Percentiles rank a stretch among this genome's conserved stretches.
Conservation (phyloP, 1,139 yeast genomes). For the Taphrina deformans region DNA sequence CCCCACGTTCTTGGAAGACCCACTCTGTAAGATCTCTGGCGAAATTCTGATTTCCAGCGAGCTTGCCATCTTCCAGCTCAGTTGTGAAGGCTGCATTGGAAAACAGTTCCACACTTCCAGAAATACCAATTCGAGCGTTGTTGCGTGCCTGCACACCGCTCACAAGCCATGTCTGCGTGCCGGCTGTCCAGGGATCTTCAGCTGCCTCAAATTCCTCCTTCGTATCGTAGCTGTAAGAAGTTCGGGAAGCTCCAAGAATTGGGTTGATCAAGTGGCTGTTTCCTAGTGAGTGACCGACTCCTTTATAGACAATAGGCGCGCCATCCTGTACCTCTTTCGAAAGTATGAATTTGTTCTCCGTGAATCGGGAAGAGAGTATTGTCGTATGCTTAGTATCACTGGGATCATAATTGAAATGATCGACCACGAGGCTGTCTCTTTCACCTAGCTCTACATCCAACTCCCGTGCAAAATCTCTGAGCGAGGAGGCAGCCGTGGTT, state of each 20-base stretch:
- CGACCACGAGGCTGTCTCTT: conserved; percentile 63
- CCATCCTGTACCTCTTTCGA: conserved; percentile 35
- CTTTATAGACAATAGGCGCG: conserved; percentile 46
- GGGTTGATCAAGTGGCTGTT: conserved; percentile 71
- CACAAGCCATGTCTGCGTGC: conserved; percentile 72
- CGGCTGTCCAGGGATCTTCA: conserved; percentile 66
- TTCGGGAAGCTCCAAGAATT: conserved; percentile 63
- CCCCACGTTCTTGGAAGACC: conserved; percentile 70
- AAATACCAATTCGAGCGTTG: conserved; percentile 79
- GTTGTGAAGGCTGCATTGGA: conserved; percentile 41
- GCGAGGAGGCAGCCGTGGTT: conserved; percentile 63
- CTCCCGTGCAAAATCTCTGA: conserved; percentile 69
- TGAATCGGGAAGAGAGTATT: conserved; percentile 28
- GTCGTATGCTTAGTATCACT: conserved; percentile 31
- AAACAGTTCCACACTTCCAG: conserved; percentile 65
- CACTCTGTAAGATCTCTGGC: conserved; percentile 63
- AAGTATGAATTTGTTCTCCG: conserved; percentile 31
- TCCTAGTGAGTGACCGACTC: conserved; percentile 58
- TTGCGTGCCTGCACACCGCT: conserved; percentile 81
- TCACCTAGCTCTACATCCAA: conserved; percentile 85
- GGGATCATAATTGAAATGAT: conserved; percentile 57
- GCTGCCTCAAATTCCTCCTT: conserved; percentile 50
- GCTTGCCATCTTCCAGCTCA: conserved; percentile 36
- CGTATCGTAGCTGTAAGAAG: conserved; percentile 60
- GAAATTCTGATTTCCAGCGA: conserved; percentile 44